Evolutionary conservation across 2,329 filamentous ascomycete species (phyloP).

Genomic region (Pleurostoma richardsiae): DNA sequence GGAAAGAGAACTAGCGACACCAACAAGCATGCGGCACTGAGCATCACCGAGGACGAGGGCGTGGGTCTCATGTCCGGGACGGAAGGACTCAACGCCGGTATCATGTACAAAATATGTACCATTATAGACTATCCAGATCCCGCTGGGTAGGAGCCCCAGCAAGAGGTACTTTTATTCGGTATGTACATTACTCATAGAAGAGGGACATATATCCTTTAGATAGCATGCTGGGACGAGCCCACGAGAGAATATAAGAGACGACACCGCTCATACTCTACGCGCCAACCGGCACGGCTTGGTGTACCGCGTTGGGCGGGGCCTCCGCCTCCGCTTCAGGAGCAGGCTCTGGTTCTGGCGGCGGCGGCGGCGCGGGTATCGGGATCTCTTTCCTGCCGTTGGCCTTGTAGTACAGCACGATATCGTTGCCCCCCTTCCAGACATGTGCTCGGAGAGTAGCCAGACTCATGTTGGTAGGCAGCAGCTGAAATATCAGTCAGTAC

Average conservation of each 20-base stretch:
- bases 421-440: slow-evolving; percentile 91
- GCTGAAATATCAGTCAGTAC: slow-evolving; percentile 26
- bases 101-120: neutral
- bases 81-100: too few relatives aligned
- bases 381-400: slow-evolving; percentile 77
- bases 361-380: slow-evolving; percentile 24
- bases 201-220: neutral
- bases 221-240: neutral
- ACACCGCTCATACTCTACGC: neutral
- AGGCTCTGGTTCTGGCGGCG: slow-evolving; percentile 1
- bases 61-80: neutral
- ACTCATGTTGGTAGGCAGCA: slow-evolving; percentile 78
- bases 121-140: neutral
- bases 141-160: neutral
- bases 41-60: too few relatives aligned
- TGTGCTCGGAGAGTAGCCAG: slow-evolving; percentile 89
- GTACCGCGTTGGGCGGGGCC: neutral
- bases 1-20: too few relatives aligned
- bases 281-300: neutral
- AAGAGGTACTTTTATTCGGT: neutral
- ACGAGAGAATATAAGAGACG: neutral
- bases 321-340: neutral
- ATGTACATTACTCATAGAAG: neutral
- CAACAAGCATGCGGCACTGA: too few relatives aligned
- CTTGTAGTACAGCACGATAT: slow-evolving; percentile 88